phyloP scores from a whole-genome alignment of 2,329 filamentous ascomycete species.

The Penicillium oxalicum region DNA sequence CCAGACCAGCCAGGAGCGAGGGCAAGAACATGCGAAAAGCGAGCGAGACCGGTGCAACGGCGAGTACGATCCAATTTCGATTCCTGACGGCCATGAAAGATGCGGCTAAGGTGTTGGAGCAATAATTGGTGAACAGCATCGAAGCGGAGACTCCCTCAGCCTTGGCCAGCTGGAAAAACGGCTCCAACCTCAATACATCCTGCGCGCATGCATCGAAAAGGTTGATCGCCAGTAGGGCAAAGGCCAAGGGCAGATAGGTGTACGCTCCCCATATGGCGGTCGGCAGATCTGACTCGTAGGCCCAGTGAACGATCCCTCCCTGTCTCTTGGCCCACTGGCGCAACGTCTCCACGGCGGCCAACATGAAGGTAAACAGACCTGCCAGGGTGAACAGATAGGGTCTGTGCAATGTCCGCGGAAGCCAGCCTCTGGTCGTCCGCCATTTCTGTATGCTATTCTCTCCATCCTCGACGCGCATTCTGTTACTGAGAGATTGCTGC shows the following conservation, averaged over 20 bases:
- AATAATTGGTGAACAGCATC: conserved; percentile 19
- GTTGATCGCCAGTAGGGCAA: conserved; percentile 13
- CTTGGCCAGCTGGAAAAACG: conserved; percentile 18
- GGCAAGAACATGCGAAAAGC: conserved; percentile 13
- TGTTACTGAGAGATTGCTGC: background rate
- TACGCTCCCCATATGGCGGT: conserved; percentile 6
- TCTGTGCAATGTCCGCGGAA: conserved; percentile 10
- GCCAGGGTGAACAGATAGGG: conserved; percentile 10
- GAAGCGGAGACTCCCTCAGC: conserved; percentile 7
- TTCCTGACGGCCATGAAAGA: conserved; percentile 14
- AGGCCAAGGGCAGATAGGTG: conserved; percentile 11
- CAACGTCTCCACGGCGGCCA: conserved; percentile 7
- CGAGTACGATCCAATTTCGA: conserved; percentile 16
- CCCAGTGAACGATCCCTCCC: conserved; percentile 10
- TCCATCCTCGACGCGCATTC: background rate
- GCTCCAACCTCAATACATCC: conserved; percentile 18
- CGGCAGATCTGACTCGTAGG: conserved; percentile 4
- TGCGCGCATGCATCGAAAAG: conserved; percentile 14
- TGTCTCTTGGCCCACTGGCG: conserved; percentile 11
- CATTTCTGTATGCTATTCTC: background rate
- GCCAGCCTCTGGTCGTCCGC: conserved; percentile 2
- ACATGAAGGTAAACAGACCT: conserved; percentile 9
- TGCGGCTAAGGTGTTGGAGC: conserved; percentile 13
- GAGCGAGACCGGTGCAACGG: conserved; percentile 12
- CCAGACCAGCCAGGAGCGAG: conserved; percentile 14